These are phyloP conservation scores for Brassica balearica DNA, from an alignment of 441 rosid species.

Conservation along the genomic window DNA sequence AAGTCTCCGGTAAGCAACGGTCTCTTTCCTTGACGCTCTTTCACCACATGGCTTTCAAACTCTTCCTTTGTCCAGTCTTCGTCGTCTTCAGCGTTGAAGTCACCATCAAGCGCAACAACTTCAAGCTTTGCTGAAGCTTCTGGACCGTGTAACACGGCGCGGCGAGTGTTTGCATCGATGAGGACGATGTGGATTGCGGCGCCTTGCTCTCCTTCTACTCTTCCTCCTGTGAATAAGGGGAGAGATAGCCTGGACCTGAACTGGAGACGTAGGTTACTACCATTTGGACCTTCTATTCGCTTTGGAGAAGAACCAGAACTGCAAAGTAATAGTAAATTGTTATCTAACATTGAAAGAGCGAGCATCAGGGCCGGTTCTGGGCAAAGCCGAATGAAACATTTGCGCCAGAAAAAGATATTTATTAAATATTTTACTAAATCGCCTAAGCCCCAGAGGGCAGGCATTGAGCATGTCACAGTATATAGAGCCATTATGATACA, in stretches of 20 bases:
- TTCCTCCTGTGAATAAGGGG: conserved; percentile 97
- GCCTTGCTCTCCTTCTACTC: conserved; percentile 99
- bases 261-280: conserved; percentile 69
- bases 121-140: conserved; percentile 82
- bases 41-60: conserved; percentile 91
- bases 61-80: conserved; percentile 92
- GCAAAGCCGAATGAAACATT: no score
- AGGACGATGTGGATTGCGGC: conserved; percentile 87
- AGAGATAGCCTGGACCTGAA: conserved; percentile 91
- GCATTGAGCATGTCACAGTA: not conserved
- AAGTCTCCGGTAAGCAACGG: conserved; percentile 89
- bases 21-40: conserved; percentile 97
- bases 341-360: not conserved
- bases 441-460: no score
- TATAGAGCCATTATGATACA: not conserved
- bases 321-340: conserved; percentile 5
- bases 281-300: conserved; percentile 87
- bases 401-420: no score
- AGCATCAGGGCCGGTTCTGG: no score
- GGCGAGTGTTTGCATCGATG: conserved; percentile 69
- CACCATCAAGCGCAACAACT: conserved; percentile 95
- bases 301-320: conserved; percentile 77
- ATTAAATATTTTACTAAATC: no score
- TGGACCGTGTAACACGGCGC: conserved; percentile 79
- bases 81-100: conserved; percentile 88